These are phyloP conservation scores for Basidiobolus meristosporus DNA, from an alignment of 371 early-diverging fungal species.

Conservation along the genomic window DNA sequence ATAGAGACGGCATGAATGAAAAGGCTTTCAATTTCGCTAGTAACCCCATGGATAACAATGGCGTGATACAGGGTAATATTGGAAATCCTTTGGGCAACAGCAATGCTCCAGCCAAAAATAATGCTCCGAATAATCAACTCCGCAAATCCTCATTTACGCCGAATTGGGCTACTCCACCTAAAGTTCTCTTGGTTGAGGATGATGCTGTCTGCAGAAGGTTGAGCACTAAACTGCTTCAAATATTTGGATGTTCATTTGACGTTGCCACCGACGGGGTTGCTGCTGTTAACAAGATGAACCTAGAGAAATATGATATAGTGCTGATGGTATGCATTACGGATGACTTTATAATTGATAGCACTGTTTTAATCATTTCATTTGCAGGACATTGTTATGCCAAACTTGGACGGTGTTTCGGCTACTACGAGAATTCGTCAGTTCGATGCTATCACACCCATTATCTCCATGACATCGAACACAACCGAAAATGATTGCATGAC, in stretches of 20 bases:
- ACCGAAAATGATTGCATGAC: slow-evolving; percentile 40
- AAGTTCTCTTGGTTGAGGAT: slow-evolving; percentile 58
- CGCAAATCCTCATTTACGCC: too few relatives aligned
- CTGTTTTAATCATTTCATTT: not conserved
- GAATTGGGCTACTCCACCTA: slow-evolving; percentile 42
- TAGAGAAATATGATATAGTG: slow-evolving; percentile 55
- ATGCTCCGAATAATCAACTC: too few relatives aligned
- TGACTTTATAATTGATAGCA: too few relatives aligned
- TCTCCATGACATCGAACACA: slow-evolving; percentile 61
- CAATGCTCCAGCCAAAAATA: too few relatives aligned
- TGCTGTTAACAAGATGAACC: slow-evolving; percentile 39
- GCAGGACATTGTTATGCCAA: slow-evolving; percentile 57
- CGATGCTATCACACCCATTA: slow-evolving; percentile 49
- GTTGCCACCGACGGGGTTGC: slow-evolving; percentile 51
- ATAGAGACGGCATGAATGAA: too few relatives aligned
- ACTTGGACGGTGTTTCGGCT: slow-evolving; percentile 41
- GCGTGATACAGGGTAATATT: too few relatives aligned
- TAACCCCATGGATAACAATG: too few relatives aligned
- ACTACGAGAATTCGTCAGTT: slow-evolving; percentile 54
- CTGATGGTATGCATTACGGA: too few relatives aligned
- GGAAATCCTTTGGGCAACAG: too few relatives aligned
- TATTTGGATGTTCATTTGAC: slow-evolving; percentile 53
- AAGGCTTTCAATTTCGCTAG: too few relatives aligned
- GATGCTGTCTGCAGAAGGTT: slow-evolving; percentile 47
- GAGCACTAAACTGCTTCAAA: slow-evolving; percentile 30